phyloP scores from a whole-genome alignment of 116 monocot species.

The Posidonia oceanica region DNA sequence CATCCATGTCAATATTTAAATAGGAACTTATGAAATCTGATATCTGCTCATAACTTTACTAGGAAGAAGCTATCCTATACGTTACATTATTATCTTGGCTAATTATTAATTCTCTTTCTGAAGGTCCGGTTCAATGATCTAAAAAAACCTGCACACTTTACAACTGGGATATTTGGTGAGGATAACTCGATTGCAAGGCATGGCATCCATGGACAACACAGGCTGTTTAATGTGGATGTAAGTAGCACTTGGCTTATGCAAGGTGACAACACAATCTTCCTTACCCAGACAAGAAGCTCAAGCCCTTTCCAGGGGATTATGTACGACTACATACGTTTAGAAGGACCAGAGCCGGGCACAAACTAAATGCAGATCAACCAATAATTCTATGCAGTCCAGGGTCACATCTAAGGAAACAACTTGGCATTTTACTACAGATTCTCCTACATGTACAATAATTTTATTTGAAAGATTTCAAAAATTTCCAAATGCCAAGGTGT shows the following conservation, averaged over 20 bases:
- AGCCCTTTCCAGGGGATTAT: conserved; percentile 62
- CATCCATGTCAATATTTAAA: not conserved
- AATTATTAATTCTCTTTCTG: not conserved
- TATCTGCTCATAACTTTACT: not conserved
- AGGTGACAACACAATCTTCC: conserved; percentile 62
- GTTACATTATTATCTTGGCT: too few relatives aligned
- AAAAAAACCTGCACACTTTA: conserved; percentile 42
- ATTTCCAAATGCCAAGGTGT: too few relatives aligned
- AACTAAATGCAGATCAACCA: not conserved
- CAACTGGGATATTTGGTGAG: conserved; percentile 54
- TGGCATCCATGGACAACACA: conserved; percentile 75
- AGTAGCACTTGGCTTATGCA: conserved; percentile 39
- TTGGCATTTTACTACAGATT: too few relatives aligned
- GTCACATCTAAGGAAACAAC: too few relatives aligned
- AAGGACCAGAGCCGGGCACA: conserved; percentile 26
- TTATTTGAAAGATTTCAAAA: too few relatives aligned
- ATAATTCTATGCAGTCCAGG: too few relatives aligned
- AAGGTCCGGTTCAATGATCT: conserved; percentile 60
- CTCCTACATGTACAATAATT: too few relatives aligned
- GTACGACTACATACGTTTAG: conserved; percentile 77
- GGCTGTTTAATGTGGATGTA: conserved; percentile 46
- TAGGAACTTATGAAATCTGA: not conserved
- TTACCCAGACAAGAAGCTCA: conserved; percentile 40
- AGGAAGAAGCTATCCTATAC: too few relatives aligned
- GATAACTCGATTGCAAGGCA: conserved; percentile 87